phyloP scores from a whole-genome alignment of 139 green algal species.

The Eudorina sp. region DNA sequence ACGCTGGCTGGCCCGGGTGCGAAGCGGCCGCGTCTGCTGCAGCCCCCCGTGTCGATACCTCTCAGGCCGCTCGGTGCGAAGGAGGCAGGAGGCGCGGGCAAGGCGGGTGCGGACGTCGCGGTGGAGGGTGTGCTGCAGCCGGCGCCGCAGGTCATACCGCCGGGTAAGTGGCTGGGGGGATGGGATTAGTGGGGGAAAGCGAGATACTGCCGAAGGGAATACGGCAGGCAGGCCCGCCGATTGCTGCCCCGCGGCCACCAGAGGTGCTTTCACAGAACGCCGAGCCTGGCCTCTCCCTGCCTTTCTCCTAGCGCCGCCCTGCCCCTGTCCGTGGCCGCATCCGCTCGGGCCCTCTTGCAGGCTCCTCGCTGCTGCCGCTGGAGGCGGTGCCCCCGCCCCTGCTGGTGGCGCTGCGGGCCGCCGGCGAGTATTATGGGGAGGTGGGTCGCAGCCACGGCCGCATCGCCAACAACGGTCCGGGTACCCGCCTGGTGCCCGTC shows the following conservation, averaged over 20 bases:
- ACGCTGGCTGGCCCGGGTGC: neutral
- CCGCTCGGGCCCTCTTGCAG: too few relatives aligned
- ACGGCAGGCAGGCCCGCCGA: too few relatives aligned
- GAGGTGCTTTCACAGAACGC: too few relatives aligned
- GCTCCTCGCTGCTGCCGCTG: constrained; percentile 34
- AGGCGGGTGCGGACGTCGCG: neutral
- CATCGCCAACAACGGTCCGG: neutral
- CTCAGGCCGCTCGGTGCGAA: neutral
- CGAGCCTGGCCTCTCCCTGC: too few relatives aligned
- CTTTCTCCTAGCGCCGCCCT: too few relatives aligned
- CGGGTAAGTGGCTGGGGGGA: neutral
- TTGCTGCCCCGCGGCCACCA: too few relatives aligned
- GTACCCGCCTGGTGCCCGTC: neutral
- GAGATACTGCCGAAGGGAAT: too few relatives aligned
- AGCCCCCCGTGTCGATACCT: neutral
- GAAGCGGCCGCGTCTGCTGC: constrained; percentile 25
- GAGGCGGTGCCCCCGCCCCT: neutral
- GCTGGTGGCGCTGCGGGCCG: constrained; percentile 9
- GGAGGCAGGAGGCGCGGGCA: neutral
- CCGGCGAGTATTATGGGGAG: constrained; percentile 2
- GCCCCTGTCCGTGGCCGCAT: too few relatives aligned
- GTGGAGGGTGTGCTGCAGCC: neutral
- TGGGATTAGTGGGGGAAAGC: too few relatives aligned
- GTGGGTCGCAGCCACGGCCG: constrained; percentile 33
- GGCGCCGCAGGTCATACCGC: constrained; percentile 20